Evolutionary conservation across 2,329 filamentous ascomycete genomes (phyloP).

Genomic region (Coniochaeta sp.): DNA sequence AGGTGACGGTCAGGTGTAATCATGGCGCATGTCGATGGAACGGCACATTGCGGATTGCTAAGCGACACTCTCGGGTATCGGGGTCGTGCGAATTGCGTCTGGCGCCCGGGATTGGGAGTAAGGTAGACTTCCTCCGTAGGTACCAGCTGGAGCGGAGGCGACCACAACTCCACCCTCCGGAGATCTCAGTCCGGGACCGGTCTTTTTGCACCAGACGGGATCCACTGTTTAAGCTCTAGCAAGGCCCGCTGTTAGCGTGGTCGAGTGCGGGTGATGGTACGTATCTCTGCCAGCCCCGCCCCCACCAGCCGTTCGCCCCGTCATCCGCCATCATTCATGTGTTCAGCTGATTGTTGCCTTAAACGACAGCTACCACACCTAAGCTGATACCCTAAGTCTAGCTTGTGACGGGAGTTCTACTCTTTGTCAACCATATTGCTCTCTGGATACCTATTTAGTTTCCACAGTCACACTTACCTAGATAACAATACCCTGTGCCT

Average conservation of each 20-base stretch:
- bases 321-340: neutral
- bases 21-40: neutral
- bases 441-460: neutral
- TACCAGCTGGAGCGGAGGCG: too few relatives aligned
- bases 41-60: neutral
- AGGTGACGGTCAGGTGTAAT: neutral
- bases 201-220: neutral
- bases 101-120: too few relatives aligned
- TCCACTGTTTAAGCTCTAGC: neutral
- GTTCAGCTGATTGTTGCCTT: neutral
- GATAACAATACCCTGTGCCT: neutral
- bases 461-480: neutral
- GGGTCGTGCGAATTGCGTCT: neutral
- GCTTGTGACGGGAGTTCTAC: neutral
- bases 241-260: neutral
- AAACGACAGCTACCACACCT: neutral
- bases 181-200: neutral
- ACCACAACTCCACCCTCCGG: too few relatives aligned
- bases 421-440: too few relatives aligned
- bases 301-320: neutral
- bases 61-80: neutral
- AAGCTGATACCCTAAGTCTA: too few relatives aligned
- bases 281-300: neutral
- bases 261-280: neutral
- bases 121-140: too few relatives aligned